Evolutionary conservation across 2,329 filamentous ascomycete genomes (phyloP).

Genomic region (Colletotrichum higginsianum): DNA sequence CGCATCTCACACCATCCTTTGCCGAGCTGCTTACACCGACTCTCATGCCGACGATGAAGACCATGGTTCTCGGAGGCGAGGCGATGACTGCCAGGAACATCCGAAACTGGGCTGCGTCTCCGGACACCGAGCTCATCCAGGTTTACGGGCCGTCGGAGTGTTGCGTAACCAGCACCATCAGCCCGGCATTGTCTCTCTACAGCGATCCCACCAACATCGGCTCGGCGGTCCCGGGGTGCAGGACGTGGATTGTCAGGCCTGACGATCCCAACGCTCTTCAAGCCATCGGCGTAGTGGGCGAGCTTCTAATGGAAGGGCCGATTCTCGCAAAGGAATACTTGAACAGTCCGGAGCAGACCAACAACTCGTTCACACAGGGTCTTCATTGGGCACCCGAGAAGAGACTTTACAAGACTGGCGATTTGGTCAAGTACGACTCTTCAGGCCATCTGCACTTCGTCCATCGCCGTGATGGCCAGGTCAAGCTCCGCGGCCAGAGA

Average conservation of each 20-base stretch:
- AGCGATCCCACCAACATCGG: conserved; percentile 55
- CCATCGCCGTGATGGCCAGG: conserved; percentile 82
- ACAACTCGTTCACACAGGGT: conserved; percentile 78
- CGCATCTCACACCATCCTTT: conserved; percentile 65
- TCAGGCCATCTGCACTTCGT: conserved; percentile 82
- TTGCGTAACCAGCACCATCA: conserved; percentile 50
- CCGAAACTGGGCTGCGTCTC: conserved; percentile 59
- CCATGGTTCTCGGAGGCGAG: conserved; percentile 65
- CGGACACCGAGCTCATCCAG: conserved; percentile 57
- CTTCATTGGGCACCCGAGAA: conserved; percentile 69
- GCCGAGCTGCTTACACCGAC: conserved; percentile 61
- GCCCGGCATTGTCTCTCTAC: conserved; percentile 52
- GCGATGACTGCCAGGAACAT: conserved; percentile 66
- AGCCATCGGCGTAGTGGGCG: conserved; percentile 42
- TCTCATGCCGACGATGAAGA: conserved; percentile 61
- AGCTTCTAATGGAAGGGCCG: conserved; percentile 45
- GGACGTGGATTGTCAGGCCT: conserved; percentile 41
- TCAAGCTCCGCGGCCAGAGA: conserved; percentile 85
- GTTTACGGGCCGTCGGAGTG: conserved; percentile 69
- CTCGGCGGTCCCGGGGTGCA: conserved; percentile 46
- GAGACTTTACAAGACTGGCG: conserved; percentile 85
- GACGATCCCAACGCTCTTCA: conserved; percentile 20
- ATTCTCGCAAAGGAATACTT: conserved; percentile 72
- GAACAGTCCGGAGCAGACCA: conserved; percentile 73
- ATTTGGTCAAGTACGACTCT: conserved; percentile 83